Evolutionary conservation across 164 flowering plant species (phyloP).

Genomic region (Euptelea pleiosperma): DNA sequence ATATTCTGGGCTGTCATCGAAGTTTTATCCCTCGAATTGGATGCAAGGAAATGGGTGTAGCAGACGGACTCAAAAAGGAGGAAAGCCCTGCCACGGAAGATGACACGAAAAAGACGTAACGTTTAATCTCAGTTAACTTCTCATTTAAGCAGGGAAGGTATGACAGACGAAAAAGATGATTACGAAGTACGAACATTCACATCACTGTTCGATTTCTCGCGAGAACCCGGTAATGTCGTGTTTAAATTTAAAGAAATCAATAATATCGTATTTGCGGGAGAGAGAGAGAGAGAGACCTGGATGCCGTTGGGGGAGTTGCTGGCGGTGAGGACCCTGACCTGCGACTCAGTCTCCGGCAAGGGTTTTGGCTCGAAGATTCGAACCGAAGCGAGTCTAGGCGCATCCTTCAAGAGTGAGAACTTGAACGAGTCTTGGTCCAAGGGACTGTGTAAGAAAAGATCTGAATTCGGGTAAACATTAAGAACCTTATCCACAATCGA

Average conservation of each 20-base stretch:
- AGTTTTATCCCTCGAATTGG: too few relatives aligned
- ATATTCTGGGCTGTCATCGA: too few relatives aligned
- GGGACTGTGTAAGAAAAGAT: constrained; percentile 74
- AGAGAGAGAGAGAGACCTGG: constrained; percentile 43
- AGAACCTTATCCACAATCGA: constrained; percentile 65
- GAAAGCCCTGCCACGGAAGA: too few relatives aligned
- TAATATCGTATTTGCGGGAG: not conserved
- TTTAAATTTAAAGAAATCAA: too few relatives aligned
- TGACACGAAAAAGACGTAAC: too few relatives aligned
- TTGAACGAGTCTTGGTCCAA: constrained; percentile 65
- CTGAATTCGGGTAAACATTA: constrained; percentile 48
- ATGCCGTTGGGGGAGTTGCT: constrained; percentile 79
- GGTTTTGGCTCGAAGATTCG: constrained; percentile 53
- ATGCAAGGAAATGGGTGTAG: too few relatives aligned
- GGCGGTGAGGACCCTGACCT: constrained; percentile 64
- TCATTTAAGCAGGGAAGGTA: not conserved
- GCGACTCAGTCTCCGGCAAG: constrained; percentile 49
- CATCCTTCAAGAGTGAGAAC: constrained; percentile 49
- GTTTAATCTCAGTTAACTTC: too few relatives aligned
- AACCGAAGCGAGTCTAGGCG: constrained; percentile 53
- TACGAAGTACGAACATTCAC: not conserved
- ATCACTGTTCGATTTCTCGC: not conserved
- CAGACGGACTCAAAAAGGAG: too few relatives aligned
- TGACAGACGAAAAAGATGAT: not conserved
- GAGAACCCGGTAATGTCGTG: too few relatives aligned